These are phyloP conservation scores for Fusarium falciforme DNA, from an alignment of 2,329 filamentous ascomycete genomes.

Conservation along the genomic window DNA sequence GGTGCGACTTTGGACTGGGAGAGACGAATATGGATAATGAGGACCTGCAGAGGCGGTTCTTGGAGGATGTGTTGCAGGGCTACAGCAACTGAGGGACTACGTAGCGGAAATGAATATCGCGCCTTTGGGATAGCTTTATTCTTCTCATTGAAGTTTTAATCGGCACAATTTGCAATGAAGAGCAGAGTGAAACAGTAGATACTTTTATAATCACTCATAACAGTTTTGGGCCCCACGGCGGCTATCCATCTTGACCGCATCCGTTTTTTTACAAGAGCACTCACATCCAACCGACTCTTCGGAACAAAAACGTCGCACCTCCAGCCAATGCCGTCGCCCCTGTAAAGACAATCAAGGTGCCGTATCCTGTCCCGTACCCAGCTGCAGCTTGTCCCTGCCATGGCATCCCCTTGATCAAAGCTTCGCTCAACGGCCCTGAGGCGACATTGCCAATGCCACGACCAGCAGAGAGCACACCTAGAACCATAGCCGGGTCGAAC, in stretches of 20 bases:
- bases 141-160: background rate
- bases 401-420: constrained; percentile 58
- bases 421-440: constrained; percentile 67
- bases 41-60: background rate
- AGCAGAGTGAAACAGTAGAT: no score
- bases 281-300: constrained; percentile 48
- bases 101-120: background rate
- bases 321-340: constrained; percentile 47
- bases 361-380: constrained; percentile 50
- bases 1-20: background rate
- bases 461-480: constrained; percentile 67
- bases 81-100: background rate
- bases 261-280: no score
- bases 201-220: no score
- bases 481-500: constrained; percentile 65
- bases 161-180: no score
- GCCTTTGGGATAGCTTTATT: background rate
- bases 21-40: background rate
- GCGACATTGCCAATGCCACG: constrained; percentile 71
- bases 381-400: constrained; percentile 51
- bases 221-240: no score
- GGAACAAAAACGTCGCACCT: constrained; percentile 46
- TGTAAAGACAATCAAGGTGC: constrained; percentile 49
- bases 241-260: no score
- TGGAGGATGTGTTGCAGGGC: background rate